A percentile compares a stretch with the other conserved stretches of the same genome.
Conservation (phyloP, 371 early-diverging fungal genomes). For the Mortierella sp. region DNA sequence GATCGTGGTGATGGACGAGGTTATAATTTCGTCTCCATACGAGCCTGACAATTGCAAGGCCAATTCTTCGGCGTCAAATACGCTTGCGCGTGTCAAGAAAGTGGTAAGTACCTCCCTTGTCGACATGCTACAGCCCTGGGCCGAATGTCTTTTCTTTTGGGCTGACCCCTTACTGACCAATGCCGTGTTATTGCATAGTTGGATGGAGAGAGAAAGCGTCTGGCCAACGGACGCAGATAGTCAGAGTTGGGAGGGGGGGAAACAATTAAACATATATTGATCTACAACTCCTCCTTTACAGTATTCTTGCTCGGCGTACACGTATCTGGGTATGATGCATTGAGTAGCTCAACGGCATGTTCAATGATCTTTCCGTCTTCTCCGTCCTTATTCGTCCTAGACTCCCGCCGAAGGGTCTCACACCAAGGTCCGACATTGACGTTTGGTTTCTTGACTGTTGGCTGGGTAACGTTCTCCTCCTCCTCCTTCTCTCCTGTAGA, state of each 20-base stretch:
- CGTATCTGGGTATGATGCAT: conserved; percentile 36
- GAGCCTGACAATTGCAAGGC: conserved; percentile 76
- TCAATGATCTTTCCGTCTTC: conserved; percentile 34
- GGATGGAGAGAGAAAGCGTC: conserved; percentile 66
- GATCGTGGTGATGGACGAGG: conserved; percentile 87
- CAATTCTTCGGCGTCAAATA: conserved; percentile 64
- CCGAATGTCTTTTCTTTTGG: conserved; percentile 1
- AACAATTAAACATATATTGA: no score
- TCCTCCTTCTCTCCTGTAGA: not conserved
- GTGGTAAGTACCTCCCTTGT: conserved; percentile 62
- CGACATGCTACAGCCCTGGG: not conserved
- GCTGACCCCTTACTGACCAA: no score
- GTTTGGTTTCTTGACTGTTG: not conserved
- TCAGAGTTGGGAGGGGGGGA: no score
- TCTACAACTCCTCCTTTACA: conserved; percentile 33
- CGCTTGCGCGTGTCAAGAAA: conserved; percentile 80
- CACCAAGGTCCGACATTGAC: conserved; percentile 50
- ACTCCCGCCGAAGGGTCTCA: conserved; percentile 28
- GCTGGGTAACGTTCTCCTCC: not conserved
- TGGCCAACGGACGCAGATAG: conserved; percentile 53
- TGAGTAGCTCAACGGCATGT: conserved; percentile 26
- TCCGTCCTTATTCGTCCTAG: not conserved
- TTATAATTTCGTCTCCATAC: conserved; percentile 82
- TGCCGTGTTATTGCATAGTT: conserved; percentile 47
- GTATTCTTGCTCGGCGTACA: conserved; percentile 14